phyloP scores from a whole-genome alignment of 345 rosid genomes.

The Eucalyptus erythrocorys region DNA sequence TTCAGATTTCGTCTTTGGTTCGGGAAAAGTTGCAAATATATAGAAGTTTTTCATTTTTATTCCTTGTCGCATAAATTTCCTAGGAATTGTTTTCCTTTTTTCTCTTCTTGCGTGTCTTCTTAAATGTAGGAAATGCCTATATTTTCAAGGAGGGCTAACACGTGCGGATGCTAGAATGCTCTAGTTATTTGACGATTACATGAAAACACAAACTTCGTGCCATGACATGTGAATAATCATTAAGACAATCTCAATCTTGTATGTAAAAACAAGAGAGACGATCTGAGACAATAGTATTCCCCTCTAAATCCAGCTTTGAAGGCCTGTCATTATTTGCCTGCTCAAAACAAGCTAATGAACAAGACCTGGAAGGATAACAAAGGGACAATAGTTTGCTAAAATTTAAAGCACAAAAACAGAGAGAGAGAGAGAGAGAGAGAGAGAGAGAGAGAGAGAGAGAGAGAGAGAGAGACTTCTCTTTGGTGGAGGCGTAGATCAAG shows the following conservation, averaged over 20 bases:
- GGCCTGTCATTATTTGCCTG: not conserved
- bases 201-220: not conserved
- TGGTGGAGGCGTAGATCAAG: slow-evolving; percentile 45
- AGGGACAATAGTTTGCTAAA: not conserved
- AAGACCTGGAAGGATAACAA: not conserved
- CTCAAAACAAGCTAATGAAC: not conserved
- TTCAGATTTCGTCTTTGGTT: not conserved
- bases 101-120: not conserved
- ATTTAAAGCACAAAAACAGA: not conserved
- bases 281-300: not conserved
- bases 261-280: not conserved
- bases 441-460: too few relatives aligned
- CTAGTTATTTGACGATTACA: not conserved
- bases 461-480: slow-evolving; percentile 52
- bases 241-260: not conserved
- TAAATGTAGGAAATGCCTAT: not conserved
- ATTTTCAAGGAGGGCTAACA: not conserved
- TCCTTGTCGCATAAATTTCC: not conserved
- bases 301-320: not conserved
- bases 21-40: not conserved
- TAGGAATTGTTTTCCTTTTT: not conserved
- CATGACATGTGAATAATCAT: not conserved
- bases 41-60: not conserved
- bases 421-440: not conserved
- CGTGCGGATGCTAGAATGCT: not conserved